These are phyloP conservation scores for Rhodotorula sp. DNA, from an alignment of 1,284 basidiomycete species.

Conservation along the genomic window DNA sequence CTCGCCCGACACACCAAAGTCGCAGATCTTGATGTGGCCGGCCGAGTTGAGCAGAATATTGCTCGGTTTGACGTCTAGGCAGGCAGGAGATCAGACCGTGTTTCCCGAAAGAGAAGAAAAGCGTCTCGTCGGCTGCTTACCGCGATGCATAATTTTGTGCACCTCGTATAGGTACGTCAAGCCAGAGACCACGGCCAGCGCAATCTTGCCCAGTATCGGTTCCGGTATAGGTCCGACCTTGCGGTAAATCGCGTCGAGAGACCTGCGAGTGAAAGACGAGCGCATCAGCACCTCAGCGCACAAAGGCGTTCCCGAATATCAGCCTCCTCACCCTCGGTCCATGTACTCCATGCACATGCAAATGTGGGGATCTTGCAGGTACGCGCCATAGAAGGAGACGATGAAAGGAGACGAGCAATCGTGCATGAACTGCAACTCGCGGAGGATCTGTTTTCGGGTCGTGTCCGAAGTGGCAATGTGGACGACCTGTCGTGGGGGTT, in stretches of 20 bases:
- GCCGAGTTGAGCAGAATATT: slow-evolving; percentile 92
- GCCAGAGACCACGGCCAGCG: slow-evolving; percentile 87
- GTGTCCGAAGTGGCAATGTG: slow-evolving; percentile 96
- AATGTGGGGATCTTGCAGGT: slow-evolving; percentile 92
- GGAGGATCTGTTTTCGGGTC: slow-evolving; percentile 95
- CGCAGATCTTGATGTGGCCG: slow-evolving; percentile 96
- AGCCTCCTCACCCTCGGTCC: slow-evolving; percentile 60
- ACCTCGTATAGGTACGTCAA: slow-evolving; percentile 97
- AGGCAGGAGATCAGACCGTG: background rate
- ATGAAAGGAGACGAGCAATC: slow-evolving; percentile 92
- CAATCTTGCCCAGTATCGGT: slow-evolving; percentile 84
- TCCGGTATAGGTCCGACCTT: slow-evolving; percentile 85
- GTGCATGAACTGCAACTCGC: slow-evolving; percentile 98
- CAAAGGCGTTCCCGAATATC: too few relatives aligned
- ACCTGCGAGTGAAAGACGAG: slow-evolving; percentile 47
- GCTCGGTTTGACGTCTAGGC: slow-evolving; percentile 92
- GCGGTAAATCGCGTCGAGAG: slow-evolving; percentile 86
- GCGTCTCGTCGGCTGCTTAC: slow-evolving; percentile 54
- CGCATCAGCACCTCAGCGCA: too few relatives aligned
- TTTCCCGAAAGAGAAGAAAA: background rate
- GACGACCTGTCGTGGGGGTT: slow-evolving; percentile 66
- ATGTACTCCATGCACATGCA: slow-evolving; percentile 99
- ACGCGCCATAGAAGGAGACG: slow-evolving; percentile 94
- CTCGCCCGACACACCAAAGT: slow-evolving; percentile 98
- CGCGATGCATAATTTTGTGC: slow-evolving; percentile 98